Evolutionary conservation across 305 asterid genomes (phyloP).

Genomic region (Fraxinus paxiana): DNA sequence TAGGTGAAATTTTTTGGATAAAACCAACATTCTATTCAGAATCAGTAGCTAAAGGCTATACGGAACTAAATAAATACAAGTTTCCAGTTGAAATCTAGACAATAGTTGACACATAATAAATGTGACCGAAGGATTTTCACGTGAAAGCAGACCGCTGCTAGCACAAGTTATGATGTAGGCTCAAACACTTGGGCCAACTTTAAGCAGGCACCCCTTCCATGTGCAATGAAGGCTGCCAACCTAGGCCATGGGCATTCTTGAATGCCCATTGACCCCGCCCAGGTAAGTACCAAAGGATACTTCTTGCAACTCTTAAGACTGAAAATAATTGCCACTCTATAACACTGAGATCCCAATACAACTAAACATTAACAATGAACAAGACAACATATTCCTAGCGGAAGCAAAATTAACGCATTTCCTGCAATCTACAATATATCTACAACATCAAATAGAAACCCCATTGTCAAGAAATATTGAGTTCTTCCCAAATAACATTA

Average conservation of each 20-base stretch:
- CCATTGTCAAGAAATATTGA: not conserved
- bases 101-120: not conserved
- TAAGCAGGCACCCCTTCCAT: not conserved
- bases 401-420: not conserved
- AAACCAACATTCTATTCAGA: not conserved
- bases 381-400: not conserved
- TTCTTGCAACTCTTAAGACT: not conserved
- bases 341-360: not conserved
- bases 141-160: not conserved
- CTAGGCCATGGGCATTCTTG: conserved; percentile 39
- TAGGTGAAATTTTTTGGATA: not conserved
- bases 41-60: not conserved
- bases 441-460: not conserved
- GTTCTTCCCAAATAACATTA: not conserved
- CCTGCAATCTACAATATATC: not conserved
- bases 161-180: not conserved
- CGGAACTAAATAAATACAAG: not conserved
- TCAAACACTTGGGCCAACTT: not conserved
- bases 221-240: conserved; percentile 43
- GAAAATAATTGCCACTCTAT: not conserved
- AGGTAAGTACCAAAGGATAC: conserved; percentile 37
- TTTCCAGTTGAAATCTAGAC: not conserved
- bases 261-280: conserved; percentile 49
- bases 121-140: not conserved
- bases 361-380: not conserved